Percentiles rank a stretch among this genome's conserved stretches.
Conservation (phyloP, 805 yeast species). For the Candida odintsovae region DNA sequence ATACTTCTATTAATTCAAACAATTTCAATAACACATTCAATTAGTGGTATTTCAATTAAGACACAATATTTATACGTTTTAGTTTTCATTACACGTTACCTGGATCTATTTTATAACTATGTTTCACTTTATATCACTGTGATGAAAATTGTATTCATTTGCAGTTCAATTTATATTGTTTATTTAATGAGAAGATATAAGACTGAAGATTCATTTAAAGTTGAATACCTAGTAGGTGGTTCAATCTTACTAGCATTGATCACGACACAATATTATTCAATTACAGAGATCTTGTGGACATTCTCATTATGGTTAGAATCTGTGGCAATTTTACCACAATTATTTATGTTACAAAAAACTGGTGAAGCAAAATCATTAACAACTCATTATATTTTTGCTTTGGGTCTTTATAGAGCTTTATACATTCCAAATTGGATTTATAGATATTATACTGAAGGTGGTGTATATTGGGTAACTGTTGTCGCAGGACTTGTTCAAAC, state of each 20-base stretch:
- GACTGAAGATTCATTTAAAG: constrained; percentile 57
- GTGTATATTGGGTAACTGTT: constrained; percentile 65
- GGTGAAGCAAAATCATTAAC: constrained; percentile 88
- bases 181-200: constrained; percentile 54
- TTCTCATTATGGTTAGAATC: constrained; percentile 91
- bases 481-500: constrained; percentile 85
- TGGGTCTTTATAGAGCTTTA: constrained; percentile 84
- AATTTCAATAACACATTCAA: constrained; percentile 57
- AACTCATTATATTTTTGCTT: constrained; percentile 86
- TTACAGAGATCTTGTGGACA: constrained; percentile 73
- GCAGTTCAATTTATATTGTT: constrained; percentile 68
- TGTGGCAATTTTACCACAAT: constrained; percentile 87
- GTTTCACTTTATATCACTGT: constrained; percentile 67
- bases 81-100: constrained; percentile 69
- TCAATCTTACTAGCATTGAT: constrained; percentile 52
- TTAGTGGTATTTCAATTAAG: constrained; percentile 82
- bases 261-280: constrained; percentile 59
- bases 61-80: constrained; percentile 75
- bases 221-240: constrained; percentile 63
- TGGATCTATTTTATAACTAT: constrained; percentile 40
- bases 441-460: constrained; percentile 60
- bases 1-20: constrained; percentile 70
- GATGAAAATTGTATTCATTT: constrained; percentile 79
- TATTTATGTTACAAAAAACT: constrained; percentile 81
- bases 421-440: constrained; percentile 95